phyloP scores from a whole-genome alignment of 495 filamentous ascomycete genomes.

The Hyaloscypha bicolor region DNA sequence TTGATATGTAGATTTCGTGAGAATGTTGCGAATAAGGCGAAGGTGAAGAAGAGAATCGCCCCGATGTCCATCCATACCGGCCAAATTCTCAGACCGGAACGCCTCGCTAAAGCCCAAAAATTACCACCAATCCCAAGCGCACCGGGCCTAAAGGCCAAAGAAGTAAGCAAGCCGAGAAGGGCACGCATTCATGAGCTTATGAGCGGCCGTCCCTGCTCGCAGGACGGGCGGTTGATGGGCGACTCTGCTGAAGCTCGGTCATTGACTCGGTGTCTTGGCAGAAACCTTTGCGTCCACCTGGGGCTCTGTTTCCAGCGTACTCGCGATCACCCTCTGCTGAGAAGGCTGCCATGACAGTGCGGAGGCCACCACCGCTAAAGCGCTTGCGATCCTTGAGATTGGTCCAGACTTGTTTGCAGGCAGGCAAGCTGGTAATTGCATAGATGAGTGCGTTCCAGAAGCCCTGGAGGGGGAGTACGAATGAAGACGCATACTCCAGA shows the following conservation, averaged over 20 bases:
- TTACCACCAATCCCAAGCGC: neutral
- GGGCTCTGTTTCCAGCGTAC: neutral
- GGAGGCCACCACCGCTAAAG: neutral
- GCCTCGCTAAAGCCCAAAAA: neutral
- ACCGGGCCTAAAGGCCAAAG: neutral
- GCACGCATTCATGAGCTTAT: neutral
- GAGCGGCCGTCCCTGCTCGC: neutral
- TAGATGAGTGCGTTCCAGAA: conserved; percentile 90
- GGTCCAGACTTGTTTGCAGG: conserved; percentile 30
- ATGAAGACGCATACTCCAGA: conserved; percentile 69
- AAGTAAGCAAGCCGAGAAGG: neutral
- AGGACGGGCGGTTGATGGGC: neutral
- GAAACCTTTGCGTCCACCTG: conserved; percentile 5
- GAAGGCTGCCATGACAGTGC: conserved; percentile 11
- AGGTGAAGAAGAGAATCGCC: neutral
- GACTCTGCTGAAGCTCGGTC: conserved; percentile 14
- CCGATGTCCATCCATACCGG: neutral
- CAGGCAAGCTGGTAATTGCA: conserved; percentile 60
- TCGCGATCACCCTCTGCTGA: conserved; percentile 1
- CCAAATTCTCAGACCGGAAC: neutral
- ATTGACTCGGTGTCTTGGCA: conserved; percentile 11
- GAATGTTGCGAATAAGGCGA: neutral
- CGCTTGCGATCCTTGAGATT: neutral
- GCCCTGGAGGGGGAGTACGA: conserved; percentile 82
- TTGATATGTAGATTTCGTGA: neutral